These are phyloP conservation scores for Glycine soja DNA, from an alignment of 306 rosid species.

Conservation along the genomic window DNA sequence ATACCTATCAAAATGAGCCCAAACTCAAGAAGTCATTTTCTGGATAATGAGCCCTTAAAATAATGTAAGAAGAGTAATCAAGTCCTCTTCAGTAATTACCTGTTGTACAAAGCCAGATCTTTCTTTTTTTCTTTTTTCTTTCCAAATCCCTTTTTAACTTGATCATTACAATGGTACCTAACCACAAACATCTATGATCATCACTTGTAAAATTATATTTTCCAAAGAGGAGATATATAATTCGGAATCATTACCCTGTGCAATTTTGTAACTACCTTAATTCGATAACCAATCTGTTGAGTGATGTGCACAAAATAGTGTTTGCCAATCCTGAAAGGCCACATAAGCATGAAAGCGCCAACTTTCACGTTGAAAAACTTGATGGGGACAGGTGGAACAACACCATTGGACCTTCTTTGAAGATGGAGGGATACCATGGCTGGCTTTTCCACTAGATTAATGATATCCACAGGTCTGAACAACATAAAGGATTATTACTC, in stretches of 20 bases:
- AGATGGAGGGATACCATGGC: conserved; percentile 35
- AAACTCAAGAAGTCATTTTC: no score
- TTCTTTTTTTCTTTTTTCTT: not conserved
- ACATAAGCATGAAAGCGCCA: conserved; percentile 18
- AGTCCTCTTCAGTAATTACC: not conserved
- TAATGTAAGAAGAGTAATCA: no score
- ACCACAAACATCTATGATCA: conserved; percentile 42
- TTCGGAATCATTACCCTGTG: conserved; percentile 50
- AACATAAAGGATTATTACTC: conserved; percentile 38
- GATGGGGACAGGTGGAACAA: conserved; percentile 44
- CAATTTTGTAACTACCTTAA: conserved; percentile 10
- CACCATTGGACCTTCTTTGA: conserved; percentile 44
- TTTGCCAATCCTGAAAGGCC: conserved; percentile 48
- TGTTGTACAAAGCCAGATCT: not conserved
- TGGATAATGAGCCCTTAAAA: no score
- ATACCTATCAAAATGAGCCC: no score
- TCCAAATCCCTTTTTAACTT: conserved; percentile 23
- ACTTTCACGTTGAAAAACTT: no score
- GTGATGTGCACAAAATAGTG: not conserved
- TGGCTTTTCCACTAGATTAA: conserved; percentile 13
- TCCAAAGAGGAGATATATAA: conserved; percentile 30
- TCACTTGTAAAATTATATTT: conserved; percentile 37
- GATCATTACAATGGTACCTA: conserved; percentile 39
- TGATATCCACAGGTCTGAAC: conserved; percentile 18
- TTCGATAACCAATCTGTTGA: not conserved